Conservation (phyloP, 2,329 filamentous ascomycete genomes). For the Botrytis squamosa region DNA sequence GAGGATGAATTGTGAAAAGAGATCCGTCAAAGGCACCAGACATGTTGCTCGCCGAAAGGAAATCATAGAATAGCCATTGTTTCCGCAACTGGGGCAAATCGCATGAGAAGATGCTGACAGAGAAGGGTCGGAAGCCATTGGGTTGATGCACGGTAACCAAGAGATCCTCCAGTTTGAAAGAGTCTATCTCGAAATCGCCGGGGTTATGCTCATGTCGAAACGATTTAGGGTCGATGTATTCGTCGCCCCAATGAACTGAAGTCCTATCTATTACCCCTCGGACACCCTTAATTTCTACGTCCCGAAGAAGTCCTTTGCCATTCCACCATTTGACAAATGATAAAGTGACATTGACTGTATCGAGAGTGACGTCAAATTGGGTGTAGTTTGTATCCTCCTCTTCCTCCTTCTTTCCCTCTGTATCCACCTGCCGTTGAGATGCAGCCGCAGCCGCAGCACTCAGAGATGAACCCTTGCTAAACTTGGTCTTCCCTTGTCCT, state of each 20-base stretch:
- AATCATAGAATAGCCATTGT: slow-evolving; percentile 97
- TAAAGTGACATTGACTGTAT: slow-evolving; percentile 91
- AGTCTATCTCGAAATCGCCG: slow-evolving; percentile 95
- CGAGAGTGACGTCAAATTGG: slow-evolving; percentile 93
- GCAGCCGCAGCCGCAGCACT: slow-evolving; percentile 84
- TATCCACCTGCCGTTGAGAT: slow-evolving; percentile 58
- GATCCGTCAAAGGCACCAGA: slow-evolving; percentile 94
- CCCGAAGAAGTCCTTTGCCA: slow-evolving; percentile 83
- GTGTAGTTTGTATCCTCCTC: slow-evolving; percentile 95
- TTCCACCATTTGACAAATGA: slow-evolving; percentile 99
- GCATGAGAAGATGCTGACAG: slow-evolving; percentile 92
- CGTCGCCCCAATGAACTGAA: slow-evolving; percentile 68
- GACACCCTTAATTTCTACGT: slow-evolving; percentile 92
- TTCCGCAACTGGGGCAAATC: slow-evolving; percentile 90
- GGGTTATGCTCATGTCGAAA: slow-evolving; percentile 85
- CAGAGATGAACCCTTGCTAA: slow-evolving; percentile 87
- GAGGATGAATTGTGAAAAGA: slow-evolving; percentile 93
- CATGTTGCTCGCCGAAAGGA: slow-evolving; percentile 92
- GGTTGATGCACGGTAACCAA: slow-evolving; percentile 91
- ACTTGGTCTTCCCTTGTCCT: slow-evolving; percentile 75
- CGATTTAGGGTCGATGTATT: slow-evolving; percentile 74
- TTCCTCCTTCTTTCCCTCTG: slow-evolving; percentile 46
- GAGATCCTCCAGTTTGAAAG: slow-evolving; percentile 93
- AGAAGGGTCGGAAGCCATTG: slow-evolving; percentile 86
- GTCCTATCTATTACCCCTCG: slow-evolving; percentile 90